These are phyloP conservation scores for Fragosphaeria purpurea DNA, from an alignment of 2,329 filamentous ascomycete genomes.

Conservation along the genomic window DNA sequence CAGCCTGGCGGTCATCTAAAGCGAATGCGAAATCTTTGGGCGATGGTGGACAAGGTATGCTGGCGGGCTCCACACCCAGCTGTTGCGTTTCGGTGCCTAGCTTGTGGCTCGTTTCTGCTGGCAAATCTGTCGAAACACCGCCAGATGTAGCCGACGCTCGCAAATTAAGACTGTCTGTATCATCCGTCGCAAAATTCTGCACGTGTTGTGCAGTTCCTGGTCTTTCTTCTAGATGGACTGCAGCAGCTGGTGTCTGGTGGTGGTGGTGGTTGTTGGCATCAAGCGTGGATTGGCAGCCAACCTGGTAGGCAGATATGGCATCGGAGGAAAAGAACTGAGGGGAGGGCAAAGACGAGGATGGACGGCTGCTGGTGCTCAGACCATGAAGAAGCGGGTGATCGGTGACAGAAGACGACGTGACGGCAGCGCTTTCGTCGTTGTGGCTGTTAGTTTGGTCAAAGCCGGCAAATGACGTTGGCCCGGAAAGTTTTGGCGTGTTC, in stretches of 20 bases:
- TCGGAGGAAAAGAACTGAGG: conserved; percentile 26
- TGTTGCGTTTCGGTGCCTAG: not conserved
- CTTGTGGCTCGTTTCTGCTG: not conserved
- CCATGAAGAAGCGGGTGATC: conserved; percentile 27
- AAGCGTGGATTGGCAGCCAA: conserved; percentile 30
- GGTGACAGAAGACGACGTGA: no score
- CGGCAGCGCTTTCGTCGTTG: no score
- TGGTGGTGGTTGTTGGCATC: conserved; percentile 33
- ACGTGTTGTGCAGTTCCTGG: conserved; percentile 38
- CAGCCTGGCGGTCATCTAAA: conserved; percentile 23
- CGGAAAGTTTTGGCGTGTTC: not conserved
- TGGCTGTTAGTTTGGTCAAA: no score
- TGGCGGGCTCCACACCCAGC: conserved; percentile 18
- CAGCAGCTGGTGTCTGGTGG: conserved; percentile 16
- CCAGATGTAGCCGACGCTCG: not conserved
- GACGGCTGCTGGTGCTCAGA: not conserved
- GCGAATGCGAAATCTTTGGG: conserved; percentile 25
- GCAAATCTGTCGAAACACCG: not conserved
- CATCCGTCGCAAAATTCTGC: conserved; percentile 22
- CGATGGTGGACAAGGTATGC: conserved; percentile 33
- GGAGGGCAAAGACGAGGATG: not conserved
- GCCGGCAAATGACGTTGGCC: no score
- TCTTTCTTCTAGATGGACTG: conserved; percentile 27
- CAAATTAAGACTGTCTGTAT: not conserved
- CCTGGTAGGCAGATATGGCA: conserved; percentile 30